Evolutionary conservation across 2,329 filamentous ascomycete species (phyloP).

Genomic region (Trichoderma harzianum): DNA sequence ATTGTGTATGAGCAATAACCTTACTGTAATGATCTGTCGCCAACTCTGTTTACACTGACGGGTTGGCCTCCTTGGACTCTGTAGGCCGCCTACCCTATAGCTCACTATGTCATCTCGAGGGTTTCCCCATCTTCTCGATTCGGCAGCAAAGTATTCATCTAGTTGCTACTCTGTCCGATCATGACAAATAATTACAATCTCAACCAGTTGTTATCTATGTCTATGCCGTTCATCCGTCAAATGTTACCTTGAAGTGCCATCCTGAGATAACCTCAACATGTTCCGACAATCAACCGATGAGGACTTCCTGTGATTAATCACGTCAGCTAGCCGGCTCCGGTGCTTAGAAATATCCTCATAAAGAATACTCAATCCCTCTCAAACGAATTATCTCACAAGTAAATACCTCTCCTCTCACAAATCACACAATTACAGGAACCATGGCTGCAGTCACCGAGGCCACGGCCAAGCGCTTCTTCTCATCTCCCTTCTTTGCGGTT

Average conservation of each 20-base stretch:
- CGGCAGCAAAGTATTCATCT: too few species aligned
- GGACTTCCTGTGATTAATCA: background rate
- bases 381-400: background rate
- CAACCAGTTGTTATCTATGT: background rate
- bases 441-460: slow-evolving; percentile 55
- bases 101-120: background rate
- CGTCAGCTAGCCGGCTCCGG: background rate
- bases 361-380: background rate
- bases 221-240: background rate
- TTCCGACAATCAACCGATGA: slow-evolving; percentile 15
- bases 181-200: background rate
- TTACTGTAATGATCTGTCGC: background rate
- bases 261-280: background rate
- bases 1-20: background rate
- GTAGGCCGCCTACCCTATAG: background rate
- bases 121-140: background rate
- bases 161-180: background rate
- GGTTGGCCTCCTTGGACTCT: background rate
- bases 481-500: slow-evolving; percentile 76
- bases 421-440: background rate
- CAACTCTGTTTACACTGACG: background rate
- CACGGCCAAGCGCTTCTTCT: slow-evolving; percentile 75
- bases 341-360: background rate
- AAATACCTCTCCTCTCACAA: background rate
- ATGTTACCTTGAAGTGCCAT: background rate